These are phyloP conservation scores for Acrocalymma vagum DNA, from an alignment of 2,329 filamentous ascomycete genomes.

Conservation along the genomic window DNA sequence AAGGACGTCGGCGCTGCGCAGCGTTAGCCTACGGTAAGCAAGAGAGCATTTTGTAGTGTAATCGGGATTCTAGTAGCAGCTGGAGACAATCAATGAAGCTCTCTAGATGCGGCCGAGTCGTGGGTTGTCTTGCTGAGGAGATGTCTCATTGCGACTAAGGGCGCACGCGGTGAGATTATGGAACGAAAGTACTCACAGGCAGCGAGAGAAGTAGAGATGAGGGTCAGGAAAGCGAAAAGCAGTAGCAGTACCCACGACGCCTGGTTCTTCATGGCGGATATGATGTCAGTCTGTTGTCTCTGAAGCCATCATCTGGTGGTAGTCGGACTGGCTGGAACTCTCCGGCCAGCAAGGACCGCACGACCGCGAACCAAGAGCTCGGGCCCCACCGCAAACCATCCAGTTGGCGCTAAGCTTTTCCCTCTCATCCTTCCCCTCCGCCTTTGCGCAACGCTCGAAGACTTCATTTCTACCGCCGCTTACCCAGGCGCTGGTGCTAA, in stretches of 20 bases:
- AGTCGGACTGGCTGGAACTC: no score
- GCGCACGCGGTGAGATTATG: no score
- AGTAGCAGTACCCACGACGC: constrained; percentile 30
- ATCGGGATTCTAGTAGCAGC: not conserved
- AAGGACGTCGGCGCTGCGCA: constrained; percentile 65
- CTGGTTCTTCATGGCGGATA: constrained; percentile 31
- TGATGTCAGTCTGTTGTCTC: not conserved
- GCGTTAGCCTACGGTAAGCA: constrained; percentile 6
- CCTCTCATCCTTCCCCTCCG: constrained; percentile 36
- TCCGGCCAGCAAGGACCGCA: constrained; percentile 16
- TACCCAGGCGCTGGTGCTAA: no score
- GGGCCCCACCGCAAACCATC: constrained; percentile 19
- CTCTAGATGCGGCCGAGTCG: no score
- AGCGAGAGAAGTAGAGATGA: constrained; percentile 51
- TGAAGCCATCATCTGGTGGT: no score
- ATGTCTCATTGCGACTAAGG: no score
- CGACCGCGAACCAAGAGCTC: constrained; percentile 22
- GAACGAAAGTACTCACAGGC: constrained; percentile 50
- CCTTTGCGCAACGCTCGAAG: constrained; percentile 14
- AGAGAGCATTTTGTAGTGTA: not conserved
- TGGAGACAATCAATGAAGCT: no score
- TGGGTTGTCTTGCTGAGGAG: no score
- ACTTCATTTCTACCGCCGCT: constrained; percentile 10
- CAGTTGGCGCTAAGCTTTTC: constrained; percentile 42
- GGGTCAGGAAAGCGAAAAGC: constrained; percentile 38